A percentile compares a stretch with the other conserved stretches of the same genome.
These are phyloP conservation scores for Xylariaceae sp. DNA, from an alignment of 2,329 filamentous ascomycete genomes.

Conservation along the genomic window DNA sequence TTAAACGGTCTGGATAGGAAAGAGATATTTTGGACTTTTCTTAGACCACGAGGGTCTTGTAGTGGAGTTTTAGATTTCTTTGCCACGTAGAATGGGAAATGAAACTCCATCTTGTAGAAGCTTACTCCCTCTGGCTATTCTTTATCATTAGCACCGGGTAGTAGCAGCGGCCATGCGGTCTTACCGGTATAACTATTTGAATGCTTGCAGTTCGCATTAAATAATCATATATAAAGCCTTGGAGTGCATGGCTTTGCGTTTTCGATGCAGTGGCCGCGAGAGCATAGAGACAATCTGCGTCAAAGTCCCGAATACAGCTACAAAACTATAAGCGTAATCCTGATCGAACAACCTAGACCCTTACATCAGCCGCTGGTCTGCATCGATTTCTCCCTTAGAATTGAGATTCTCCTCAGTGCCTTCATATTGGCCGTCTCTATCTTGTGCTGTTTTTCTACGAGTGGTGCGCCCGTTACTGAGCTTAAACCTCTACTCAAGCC, in stretches of 20 bases:
- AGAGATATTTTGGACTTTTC: background rate
- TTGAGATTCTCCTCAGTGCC: no score
- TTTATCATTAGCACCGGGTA: background rate
- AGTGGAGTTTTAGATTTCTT: background rate
- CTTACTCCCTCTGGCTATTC: background rate
- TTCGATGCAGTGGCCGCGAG: background rate
- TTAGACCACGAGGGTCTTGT: background rate
- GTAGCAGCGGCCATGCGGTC: background rate
- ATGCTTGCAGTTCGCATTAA: background rate
- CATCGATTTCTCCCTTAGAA: background rate
- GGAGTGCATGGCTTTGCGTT: background rate
- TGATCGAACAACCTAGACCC: background rate
- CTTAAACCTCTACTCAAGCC: background rate
- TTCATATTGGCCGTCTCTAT: no score
- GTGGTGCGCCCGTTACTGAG: background rate
- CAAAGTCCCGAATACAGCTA: background rate
- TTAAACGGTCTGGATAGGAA: background rate
- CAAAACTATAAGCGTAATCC: background rate
- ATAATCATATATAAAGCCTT: background rate
- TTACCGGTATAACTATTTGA: background rate
- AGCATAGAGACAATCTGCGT: background rate
- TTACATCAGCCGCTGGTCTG: background rate
- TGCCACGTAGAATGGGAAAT: background rate
- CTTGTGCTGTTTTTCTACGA: no score
- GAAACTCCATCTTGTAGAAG: background rate